phyloP scores from a whole-genome alignment of 1,284 basidiomycete species.

The Microbotryomycetes sp. region DNA sequence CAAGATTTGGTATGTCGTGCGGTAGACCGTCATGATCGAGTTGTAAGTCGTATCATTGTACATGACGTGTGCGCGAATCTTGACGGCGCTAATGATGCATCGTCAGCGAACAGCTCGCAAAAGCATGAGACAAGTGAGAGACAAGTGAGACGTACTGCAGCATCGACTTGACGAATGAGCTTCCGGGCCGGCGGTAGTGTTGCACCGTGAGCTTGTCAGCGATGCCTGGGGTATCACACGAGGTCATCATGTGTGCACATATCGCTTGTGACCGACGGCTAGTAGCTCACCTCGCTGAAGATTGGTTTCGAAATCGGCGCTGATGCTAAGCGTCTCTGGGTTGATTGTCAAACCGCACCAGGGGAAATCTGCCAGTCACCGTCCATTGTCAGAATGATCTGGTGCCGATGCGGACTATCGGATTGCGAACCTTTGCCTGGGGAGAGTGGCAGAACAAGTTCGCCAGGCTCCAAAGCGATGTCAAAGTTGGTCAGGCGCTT shows the following conservation, averaged over 20 bases:
- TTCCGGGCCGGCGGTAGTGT: slow-evolving; percentile 33
- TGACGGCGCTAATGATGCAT: slow-evolving; percentile 48
- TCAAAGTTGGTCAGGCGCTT: slow-evolving; percentile 88
- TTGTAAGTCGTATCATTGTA: slow-evolving; percentile 72
- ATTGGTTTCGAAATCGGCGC: slow-evolving; percentile 32
- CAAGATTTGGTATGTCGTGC: slow-evolving; percentile 82
- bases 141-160: slow-evolving; percentile 33
- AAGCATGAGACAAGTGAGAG: neutral
- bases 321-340: slow-evolving; percentile 64
- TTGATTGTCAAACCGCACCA: slow-evolving; percentile 83
- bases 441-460: slow-evolving; percentile 19
- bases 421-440: neutral
- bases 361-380: slow-evolving; percentile 57
- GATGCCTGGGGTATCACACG: too few species aligned
- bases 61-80: slow-evolving; percentile 60
- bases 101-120: neutral
- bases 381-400: neutral
- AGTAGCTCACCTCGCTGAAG: slow-evolving; percentile 51
- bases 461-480: slow-evolving; percentile 42
- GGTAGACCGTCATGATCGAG: slow-evolving; percentile 53
- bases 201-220: slow-evolving; percentile 41
- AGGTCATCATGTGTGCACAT: too few species aligned
- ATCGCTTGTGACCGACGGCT: too few species aligned
- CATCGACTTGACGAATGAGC: slow-evolving; percentile 36
- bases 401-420: too few species aligned